phyloP scores from a whole-genome alignment of 2,329 filamentous ascomycete genomes.

The Fusarium bactridioides region DNA sequence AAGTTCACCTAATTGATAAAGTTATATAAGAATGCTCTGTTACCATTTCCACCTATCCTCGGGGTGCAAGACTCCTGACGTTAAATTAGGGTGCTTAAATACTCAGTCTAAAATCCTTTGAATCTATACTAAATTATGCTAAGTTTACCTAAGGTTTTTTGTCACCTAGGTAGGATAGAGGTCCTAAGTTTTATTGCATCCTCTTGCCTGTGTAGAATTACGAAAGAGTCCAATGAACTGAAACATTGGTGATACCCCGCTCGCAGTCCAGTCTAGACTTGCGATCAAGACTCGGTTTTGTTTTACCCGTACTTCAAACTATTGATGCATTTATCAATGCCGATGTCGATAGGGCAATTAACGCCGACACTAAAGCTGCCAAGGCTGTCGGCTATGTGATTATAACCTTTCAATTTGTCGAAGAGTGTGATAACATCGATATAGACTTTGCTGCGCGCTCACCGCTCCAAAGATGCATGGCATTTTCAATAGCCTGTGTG shows the following conservation, averaged over 20 bases:
- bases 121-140: no score
- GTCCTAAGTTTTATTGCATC: no score
- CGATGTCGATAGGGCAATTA: neutral
- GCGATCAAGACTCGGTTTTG: neutral
- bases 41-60: neutral
- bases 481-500: no score
- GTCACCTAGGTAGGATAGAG: no score
- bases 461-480: neutral
- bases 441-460: neutral
- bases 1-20: accelerated
- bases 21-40: accelerated
- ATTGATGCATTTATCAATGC: neutral
- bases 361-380: no score
- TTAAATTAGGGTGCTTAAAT: no score
- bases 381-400: neutral
- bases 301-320: neutral
- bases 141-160: no score
- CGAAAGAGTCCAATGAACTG: neutral
- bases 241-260: neutral
- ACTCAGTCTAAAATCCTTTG: no score
- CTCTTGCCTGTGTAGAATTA: no score
- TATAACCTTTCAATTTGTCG: accelerated
- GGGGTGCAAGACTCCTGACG: no score
- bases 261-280: neutral
- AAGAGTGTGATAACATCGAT: neutral